These are phyloP conservation scores for Hyaloscypha bicolor DNA, from an alignment of 495 filamentous ascomycete genomes.

Conservation along the genomic window DNA sequence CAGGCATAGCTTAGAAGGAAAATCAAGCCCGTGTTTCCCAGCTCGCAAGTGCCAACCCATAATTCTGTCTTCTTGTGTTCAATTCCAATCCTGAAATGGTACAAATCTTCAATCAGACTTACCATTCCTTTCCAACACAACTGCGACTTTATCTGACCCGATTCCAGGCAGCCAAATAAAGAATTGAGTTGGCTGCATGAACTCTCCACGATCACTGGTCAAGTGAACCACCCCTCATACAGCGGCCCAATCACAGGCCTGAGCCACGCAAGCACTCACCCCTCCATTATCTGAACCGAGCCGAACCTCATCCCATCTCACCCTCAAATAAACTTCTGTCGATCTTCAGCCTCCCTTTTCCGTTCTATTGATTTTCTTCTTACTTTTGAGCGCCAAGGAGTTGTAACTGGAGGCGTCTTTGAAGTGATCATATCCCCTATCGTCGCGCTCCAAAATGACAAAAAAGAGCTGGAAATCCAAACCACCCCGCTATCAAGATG, in stretches of 20 bases:
- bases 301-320: not conserved
- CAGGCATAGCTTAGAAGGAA: conserved; percentile 1
- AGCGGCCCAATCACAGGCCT: not conserved
- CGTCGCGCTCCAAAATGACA: not conserved
- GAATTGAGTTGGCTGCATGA: not conserved
- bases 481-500: not conserved
- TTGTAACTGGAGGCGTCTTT: too few species aligned
- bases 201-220: not conserved
- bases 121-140: not conserved
- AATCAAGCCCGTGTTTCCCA: not conserved
- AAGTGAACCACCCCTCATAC: not conserved
- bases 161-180: not conserved
- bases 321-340: too few species aligned
- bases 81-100: too few species aligned
- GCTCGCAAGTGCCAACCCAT: not conserved
- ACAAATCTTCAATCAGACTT: not conserved
- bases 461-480: not conserved
- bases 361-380: too few species aligned
- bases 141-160: not conserved
- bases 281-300: not conserved
- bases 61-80: too few species aligned
- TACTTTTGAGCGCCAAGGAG: not conserved
- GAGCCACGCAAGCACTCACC: not conserved
- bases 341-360: too few species aligned
- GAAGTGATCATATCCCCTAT: not conserved